Conservation (phyloP, 2,329 filamentous ascomycete species). For the Magnaporthiopsis rhizophila region DNA sequence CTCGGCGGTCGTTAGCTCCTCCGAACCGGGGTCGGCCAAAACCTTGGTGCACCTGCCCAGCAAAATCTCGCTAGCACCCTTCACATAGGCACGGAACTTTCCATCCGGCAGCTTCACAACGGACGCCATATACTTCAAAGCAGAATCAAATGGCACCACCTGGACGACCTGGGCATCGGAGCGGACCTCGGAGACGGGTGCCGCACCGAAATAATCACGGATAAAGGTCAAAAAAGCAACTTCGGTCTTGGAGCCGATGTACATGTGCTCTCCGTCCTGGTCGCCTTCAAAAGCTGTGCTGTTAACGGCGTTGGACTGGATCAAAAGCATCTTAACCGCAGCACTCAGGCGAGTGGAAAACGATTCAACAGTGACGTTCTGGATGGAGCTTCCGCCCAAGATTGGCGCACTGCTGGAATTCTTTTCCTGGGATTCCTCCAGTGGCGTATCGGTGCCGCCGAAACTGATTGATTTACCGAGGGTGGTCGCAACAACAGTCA, state of each 20-base stretch:
- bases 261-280: conserved; percentile 55
- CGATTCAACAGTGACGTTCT: conserved; percentile 1
- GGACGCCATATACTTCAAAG: conserved; percentile 48
- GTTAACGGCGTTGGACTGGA: conserved; percentile 55
- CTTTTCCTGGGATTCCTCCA: conserved; percentile 1
- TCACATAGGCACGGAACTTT: conserved; percentile 43
- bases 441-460: conserved; percentile 3
- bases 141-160: conserved; percentile 46
- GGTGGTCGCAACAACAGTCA: conserved; percentile 56
- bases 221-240: conserved; percentile 66
- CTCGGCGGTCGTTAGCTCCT: conserved; percentile 47
- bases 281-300: conserved; percentile 73
- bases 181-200: conserved; percentile 55
- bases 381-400: conserved; percentile 12
- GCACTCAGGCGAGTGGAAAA: conserved; percentile 27
- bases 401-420: conserved; percentile 14
- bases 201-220: conserved; percentile 58
- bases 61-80: conserved; percentile 50
- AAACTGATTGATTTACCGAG: conserved; percentile 50
- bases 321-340: conserved; percentile 42
- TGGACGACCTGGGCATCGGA: conserved; percentile 37
- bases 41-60: conserved; percentile 34
- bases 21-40: conserved; percentile 38
- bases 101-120: conserved; percentile 38
- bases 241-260: conserved; percentile 73